phyloP scores from a whole-genome alignment of 2,329 filamentous ascomycete species.

The Fusarium buxicola region DNA sequence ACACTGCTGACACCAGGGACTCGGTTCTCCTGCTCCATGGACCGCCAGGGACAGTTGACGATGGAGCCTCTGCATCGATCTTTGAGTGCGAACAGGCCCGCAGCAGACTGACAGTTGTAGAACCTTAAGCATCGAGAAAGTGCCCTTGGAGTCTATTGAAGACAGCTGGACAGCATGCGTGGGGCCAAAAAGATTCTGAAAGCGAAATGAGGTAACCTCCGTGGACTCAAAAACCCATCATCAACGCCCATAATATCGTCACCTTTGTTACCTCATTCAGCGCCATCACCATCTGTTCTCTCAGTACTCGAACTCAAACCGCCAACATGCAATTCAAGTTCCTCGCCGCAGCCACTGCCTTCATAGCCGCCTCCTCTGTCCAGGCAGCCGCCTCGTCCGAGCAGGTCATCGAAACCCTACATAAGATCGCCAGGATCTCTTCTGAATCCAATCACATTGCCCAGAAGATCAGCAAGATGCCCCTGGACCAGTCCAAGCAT shows the following conservation, averaged over 20 bases:
- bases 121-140: not conserved
- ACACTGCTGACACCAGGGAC: not conserved
- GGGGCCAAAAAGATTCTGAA: too few species aligned
- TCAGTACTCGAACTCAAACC: not conserved
- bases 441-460: not conserved
- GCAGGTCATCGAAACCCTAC: not conserved
- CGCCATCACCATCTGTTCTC: not conserved
- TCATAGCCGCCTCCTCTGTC: constrained; percentile 25
- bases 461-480: not conserved
- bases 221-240: not conserved
- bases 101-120: too few species aligned
- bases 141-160: not conserved
- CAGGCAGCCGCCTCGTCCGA: constrained; percentile 6
- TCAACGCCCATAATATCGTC: not conserved
- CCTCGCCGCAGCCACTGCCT: constrained; percentile 28
- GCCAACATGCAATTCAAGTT: constrained; percentile 36
- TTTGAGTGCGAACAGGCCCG: too few species aligned
- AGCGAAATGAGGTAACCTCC: too few species aligned
- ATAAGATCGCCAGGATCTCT: not conserved
- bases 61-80: not conserved
- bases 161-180: not conserved
- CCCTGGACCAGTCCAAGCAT: not conserved
- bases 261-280: not conserved
- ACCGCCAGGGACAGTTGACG: not conserved
- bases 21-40: not conserved